A percentile compares a stretch with the other conserved stretches of the same genome.
These are phyloP conservation scores for Protostelium mycophagum DNA, from an alignment of 78 protist genomes.

Conservation along the genomic window DNA sequence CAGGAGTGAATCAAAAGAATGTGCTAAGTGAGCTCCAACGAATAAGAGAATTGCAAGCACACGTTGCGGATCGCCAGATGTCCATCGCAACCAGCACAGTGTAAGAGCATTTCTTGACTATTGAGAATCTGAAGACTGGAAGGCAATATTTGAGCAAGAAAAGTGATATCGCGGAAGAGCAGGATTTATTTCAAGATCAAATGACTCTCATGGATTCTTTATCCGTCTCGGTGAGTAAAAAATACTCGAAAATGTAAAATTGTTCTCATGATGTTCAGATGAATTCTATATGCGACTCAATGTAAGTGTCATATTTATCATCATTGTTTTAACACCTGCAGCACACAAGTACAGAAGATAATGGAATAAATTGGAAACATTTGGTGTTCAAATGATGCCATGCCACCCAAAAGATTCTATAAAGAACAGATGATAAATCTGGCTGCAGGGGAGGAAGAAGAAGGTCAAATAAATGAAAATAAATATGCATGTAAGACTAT, in stretches of 20 bases:
- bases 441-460: too few species aligned
- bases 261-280: neutral
- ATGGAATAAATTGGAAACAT: too few species aligned
- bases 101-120: neutral
- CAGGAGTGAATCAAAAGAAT: neutral
- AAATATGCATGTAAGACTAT: too few species aligned
- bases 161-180: neutral
- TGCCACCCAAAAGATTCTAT: too few species aligned
- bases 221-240: neutral
- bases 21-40: neutral
- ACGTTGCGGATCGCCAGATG: neutral
- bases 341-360: neutral
- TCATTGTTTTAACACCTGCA: neutral
- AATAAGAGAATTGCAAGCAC: neutral
- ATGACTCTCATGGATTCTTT: neutral
- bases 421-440: too few species aligned
- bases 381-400: too few species aligned
- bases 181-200: neutral
- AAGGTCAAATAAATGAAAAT: too few species aligned
- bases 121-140: neutral
- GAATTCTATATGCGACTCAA: neutral
- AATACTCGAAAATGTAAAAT: too few species aligned
- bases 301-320: neutral
- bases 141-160: neutral
- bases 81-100: neutral